These are phyloP conservation scores for Sporormia fimetaria DNA, from an alignment of 495 filamentous ascomycete genomes.

Conservation along the genomic window DNA sequence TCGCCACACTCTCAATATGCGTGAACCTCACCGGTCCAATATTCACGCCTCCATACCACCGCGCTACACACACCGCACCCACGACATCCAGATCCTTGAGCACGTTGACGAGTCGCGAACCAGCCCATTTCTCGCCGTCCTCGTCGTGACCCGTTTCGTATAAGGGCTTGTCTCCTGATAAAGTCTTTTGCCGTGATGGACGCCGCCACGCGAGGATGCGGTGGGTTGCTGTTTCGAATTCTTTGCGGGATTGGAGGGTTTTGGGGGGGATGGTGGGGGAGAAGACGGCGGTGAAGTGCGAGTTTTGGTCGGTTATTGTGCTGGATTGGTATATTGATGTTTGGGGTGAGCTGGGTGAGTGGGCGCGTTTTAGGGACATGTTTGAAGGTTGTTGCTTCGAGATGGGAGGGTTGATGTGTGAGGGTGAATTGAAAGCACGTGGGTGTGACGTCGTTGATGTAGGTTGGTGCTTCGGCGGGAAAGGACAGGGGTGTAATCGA, in stretches of 20 bases:
- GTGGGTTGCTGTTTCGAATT: constrained; percentile 33
- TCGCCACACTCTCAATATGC: constrained; percentile 34
- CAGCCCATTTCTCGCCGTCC: constrained; percentile 38
- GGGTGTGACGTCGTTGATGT: no score
- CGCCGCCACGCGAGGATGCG: constrained; percentile 36
- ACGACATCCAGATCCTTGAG: constrained; percentile 29
- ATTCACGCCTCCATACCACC: constrained; percentile 39
- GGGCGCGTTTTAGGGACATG: constrained; percentile 29
- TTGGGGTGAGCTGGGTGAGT: constrained; percentile 12
- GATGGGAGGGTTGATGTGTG: no score
- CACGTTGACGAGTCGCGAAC: constrained; percentile 32
- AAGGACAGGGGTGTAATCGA: no score
- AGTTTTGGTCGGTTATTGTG: constrained; percentile 33
- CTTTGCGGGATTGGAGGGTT: constrained; percentile 29
- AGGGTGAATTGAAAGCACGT: no score
- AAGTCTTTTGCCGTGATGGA: constrained; percentile 26
- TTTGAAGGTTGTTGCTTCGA: no score
- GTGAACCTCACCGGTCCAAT: constrained; percentile 38
- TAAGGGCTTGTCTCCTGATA: constrained; percentile 19
- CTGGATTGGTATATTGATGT: constrained; percentile 29
- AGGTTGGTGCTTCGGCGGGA: no score
- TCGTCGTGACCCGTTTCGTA: constrained; percentile 36
- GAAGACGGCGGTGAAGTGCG: constrained; percentile 35
- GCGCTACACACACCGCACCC: constrained; percentile 37
- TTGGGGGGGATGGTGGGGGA: constrained; percentile 31